Evolutionary conservation across 352 stramenopile species (phyloP), one percentile per base, ranked within the genome.

Genomic region (Phytopythium delawarense): DNA sequence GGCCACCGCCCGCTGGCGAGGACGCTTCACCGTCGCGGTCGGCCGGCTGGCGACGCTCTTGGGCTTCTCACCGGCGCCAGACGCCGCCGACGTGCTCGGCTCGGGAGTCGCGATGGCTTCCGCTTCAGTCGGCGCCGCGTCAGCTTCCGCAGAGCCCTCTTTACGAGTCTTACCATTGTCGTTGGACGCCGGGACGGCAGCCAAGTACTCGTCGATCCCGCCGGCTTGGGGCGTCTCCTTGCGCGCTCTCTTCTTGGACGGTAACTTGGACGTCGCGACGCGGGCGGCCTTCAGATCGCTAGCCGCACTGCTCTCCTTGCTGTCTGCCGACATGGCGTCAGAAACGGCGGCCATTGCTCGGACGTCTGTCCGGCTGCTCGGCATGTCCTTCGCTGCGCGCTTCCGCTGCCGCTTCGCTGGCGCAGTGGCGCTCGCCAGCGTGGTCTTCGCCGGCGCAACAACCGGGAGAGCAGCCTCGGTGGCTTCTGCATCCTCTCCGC

Each of bases 1-100:
- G 56, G 54, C 67, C 9, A 69, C 64, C 25, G 73, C 59, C 65
- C 72, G 76, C 35, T 72, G 68, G 15, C 78, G 70, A 35, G 52
- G 52, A 1, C 52, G 52, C 52, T 58, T 58, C 13, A 58, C 52
- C 2, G 13, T 21, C 7, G 34, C 34, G 7, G 35, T 37, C 7
- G 52, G 35, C 0, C 32, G 52, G 21, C 12, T 37, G 6, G 9
- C 18, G 6, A 45, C 18, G 13, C n/a, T 23, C 21, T 51, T 51
- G 9, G 21, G 3, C 13, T 18, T 8, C 21, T 51, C 45, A 23
- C 2, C n/a, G 11, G 45, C 16, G 9, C 21, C 18, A 51, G 45
- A 40, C 13, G 35, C 16, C 16, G 49, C 28, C 28, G 28, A 23
- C 21, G 20, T 23, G 21, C 9, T 30, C 20, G 45, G 45, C 11